phyloP scores from a whole-genome alignment of 257 asterid species.

The Solanum piurae region DNA sequence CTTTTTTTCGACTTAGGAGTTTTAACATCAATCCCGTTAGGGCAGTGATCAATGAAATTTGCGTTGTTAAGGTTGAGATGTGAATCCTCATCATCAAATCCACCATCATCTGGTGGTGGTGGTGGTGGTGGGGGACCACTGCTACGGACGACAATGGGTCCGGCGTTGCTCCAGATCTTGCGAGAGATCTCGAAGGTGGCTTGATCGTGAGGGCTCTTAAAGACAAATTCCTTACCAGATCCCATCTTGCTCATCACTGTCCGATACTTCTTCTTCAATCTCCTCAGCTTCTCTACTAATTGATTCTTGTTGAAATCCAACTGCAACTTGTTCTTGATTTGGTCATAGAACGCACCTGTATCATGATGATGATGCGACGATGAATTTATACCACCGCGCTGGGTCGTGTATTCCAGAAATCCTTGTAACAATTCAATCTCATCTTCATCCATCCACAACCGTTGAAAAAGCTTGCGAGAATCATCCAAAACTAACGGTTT shows the following conservation, averaged over 20 bases:
- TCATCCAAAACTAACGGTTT: slow-evolving; percentile 52
- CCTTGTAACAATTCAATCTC: slow-evolving; percentile 91
- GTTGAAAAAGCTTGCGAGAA: slow-evolving; percentile 78
- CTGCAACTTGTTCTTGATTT: slow-evolving; percentile 79
- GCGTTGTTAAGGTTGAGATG: slow-evolving; percentile 48
- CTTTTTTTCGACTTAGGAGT: slow-evolving; percentile 61
- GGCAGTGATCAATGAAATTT: slow-evolving; percentile 10
- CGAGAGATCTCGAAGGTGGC: slow-evolving; percentile 79
- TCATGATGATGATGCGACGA: slow-evolving; percentile 73
- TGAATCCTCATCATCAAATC: slow-evolving; percentile 49
- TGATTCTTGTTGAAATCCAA: slow-evolving; percentile 88
- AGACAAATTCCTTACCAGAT: slow-evolving; percentile 63
- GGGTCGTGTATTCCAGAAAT: slow-evolving; percentile 72
- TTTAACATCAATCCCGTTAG: slow-evolving; percentile 48
- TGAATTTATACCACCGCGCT: slow-evolving; percentile 49
- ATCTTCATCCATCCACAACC: slow-evolving; percentile 92
- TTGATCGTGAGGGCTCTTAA: slow-evolving; percentile 84
- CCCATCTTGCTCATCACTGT: slow-evolving; percentile 52
- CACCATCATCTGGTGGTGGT: slow-evolving; percentile 23
- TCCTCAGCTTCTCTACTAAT: slow-evolving; percentile 78
- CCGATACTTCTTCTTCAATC: slow-evolving; percentile 86
- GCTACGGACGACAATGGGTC: background rate
- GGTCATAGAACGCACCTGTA: slow-evolving; percentile 84
- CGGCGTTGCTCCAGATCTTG: slow-evolving; percentile 55
- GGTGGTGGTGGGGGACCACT: background rate